Evolutionary conservation across 2,329 filamentous ascomycete species (phyloP), one percentile per base, ranked within the genome.

Genomic region (Elsinoe australis): DNA sequence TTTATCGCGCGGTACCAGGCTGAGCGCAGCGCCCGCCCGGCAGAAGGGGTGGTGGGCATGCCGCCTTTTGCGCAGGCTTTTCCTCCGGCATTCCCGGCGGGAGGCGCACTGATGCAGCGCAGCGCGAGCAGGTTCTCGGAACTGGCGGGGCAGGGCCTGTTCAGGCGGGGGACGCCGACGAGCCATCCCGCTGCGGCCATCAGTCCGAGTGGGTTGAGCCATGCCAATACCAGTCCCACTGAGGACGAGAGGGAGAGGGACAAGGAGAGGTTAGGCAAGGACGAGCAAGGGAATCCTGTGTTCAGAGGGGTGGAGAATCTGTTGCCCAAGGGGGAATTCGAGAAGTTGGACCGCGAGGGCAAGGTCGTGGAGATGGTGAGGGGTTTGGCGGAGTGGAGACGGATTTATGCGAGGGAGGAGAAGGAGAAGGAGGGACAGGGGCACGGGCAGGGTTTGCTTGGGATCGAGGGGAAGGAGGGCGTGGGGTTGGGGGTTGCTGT

Each of bases 321-420:
- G 21, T 17, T 44, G 39, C 2, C 12, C 2, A 44, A 44, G 24
- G 39, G 21, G 6, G 39, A 44, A n/a, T 44, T 44, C 31, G 39
- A 44, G 39, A 44, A 44, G 17, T 14, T 44, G 39, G 39, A 44
- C n/a, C 24, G 39, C 2, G 39, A 44, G 26, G 28, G 24, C 12
- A 44, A 44, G 39, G 39, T 44, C 4, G n/a, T 31, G 14, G 39
- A 44, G 39, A 44, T 44, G 39, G 15, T 44, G 22, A 44, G 39
- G 39, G 39, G 39, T 24, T 44, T 44, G 39, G 26, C 15, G 5
- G 39, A 44, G 39, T 44, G 39, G 39, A 29, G 39, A 12, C 6
- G 39, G 26, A 15, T 44, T 1, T 44, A 28, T 44, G 39, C 12
- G 2, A 44, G 21, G 39, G 39, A 29, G 2, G 39, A 44, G 14